Percentiles rank a stretch among this genome's conserved stretches.
Conservation (phyloP, 2,329 filamentous ascomycete species). For the Fusarium coffeatum region DNA sequence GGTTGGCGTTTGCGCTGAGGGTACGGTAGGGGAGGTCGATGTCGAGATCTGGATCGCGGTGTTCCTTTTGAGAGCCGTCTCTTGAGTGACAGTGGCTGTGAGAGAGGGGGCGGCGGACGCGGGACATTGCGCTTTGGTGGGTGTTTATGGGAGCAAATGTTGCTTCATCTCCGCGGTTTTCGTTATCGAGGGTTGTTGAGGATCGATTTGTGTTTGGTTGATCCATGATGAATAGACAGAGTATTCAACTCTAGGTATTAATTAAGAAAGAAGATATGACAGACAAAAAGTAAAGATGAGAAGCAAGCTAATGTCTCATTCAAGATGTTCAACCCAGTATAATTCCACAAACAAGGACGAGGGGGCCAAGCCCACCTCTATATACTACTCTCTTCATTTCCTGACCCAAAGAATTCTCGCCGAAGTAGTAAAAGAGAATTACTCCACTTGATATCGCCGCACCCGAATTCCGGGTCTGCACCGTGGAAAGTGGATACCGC, state of each 20-base stretch:
- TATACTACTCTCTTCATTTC: slow-evolving; percentile 17
- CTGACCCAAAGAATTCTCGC: not conserved
- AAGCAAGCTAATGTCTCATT: slow-evolving; percentile 28
- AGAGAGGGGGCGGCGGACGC: slow-evolving; percentile 43
- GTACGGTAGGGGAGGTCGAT: slow-evolving; percentile 74
- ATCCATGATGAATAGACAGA: slow-evolving; percentile 20
- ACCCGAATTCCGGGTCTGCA: slow-evolving; percentile 33
- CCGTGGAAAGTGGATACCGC: slow-evolving; percentile 24
- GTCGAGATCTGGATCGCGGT: slow-evolving; percentile 57
- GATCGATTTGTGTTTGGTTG: slow-evolving; percentile 29
- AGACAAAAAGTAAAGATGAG: not conserved
- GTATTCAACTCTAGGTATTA: not conserved
- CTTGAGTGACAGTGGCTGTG: slow-evolving; percentile 17
- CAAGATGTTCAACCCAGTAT: slow-evolving; percentile 8
- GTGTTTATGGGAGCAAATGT: slow-evolving; percentile 44
- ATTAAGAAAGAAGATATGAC: not conserved
- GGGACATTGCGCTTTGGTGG: slow-evolving; percentile 27
- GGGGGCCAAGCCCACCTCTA: slow-evolving; percentile 30
- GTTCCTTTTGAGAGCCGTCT: slow-evolving; percentile 49
- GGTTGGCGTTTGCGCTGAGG: slow-evolving; percentile 68
- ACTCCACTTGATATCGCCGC: slow-evolving; percentile 16
- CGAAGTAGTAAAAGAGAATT: not conserved
- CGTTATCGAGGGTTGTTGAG: slow-evolving; percentile 33
- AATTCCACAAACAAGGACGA: not conserved
- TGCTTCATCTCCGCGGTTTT: slow-evolving; percentile 19